Evolutionary conservation across 345 rosid genomes (phyloP), one percentile per base, ranked within the genome.

Genomic region (Sonneratia caseolaris): DNA sequence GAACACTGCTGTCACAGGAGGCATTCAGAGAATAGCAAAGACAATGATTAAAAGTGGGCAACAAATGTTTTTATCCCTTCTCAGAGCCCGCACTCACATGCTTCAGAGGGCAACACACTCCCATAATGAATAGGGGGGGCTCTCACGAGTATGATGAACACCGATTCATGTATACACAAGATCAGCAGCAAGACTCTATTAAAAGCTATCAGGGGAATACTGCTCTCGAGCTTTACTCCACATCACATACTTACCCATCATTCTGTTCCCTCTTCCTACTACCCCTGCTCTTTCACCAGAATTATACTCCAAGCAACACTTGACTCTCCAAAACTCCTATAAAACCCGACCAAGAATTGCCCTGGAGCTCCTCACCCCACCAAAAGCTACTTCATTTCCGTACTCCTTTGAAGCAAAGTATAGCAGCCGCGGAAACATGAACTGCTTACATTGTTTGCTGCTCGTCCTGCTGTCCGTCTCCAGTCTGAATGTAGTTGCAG

Each of bases 291-390:
- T 64, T 80, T 72, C 43, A 74, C 75, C 72, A 78, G 61, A 72
- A 81, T 84, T 81, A 72, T 77, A 79, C 70, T 74, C 70, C 82
- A 87, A 89, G 84, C 85, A 88, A 88, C 81, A 64, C 77, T 80
- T 79, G 48, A 16, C 38, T 85, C 68, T 69, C 55, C 73, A 42
- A 53, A 51, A 65, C 74, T 71, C 79, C 84, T 88, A 90, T 90
- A 92, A 86, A 86, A 73, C 69, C 77, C 77, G 53, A 70, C 59
- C 76, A 75, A 75, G 43, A 49, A 73, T 74, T 72, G 36, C 77
- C 59, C 80, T n/a, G 69, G 74, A 62, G 11, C 64, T 73, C 78
- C 55, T 66, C 76, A 57, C 37, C 78, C 79, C 45, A 56, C 9
- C n/a, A 37, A 56, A 70, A 64, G 66, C 37, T 4, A 27, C 37